Percentiles rank a stretch among this genome's conserved stretches.
phyloP scores from a whole-genome alignment of 495 filamentous ascomycete genomes.

The Aspergillus ellipticus region DNA sequence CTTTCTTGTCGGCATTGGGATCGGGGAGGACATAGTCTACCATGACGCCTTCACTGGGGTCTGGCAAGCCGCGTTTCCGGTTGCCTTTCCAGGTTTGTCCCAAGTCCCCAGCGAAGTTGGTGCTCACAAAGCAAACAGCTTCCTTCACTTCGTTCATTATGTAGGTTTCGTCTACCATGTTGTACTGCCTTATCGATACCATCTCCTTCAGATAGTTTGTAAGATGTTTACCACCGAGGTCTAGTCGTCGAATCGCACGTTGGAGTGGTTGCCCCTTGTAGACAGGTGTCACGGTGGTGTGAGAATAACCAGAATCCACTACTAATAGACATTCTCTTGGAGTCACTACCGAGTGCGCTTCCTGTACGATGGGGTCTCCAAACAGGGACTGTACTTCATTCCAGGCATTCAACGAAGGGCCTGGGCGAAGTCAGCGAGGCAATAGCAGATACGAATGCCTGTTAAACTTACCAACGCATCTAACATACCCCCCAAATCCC shows the following conservation, averaged over 20 bases:
- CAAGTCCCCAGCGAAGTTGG: constrained; percentile 73
- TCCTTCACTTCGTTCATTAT: constrained; percentile 97
- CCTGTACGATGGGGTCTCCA: constrained; percentile 36
- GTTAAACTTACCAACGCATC: constrained; percentile 52
- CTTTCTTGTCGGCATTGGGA: constrained; percentile 71
- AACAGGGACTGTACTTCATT: constrained; percentile 69
- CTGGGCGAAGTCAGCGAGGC: constrained; percentile 30
- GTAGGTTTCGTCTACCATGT: constrained; percentile 88
- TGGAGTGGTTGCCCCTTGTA: constrained; percentile 78
- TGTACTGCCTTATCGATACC: constrained; percentile 84
- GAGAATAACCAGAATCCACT: constrained; percentile 88
- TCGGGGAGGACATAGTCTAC: constrained; percentile 93
- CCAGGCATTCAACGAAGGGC: constrained; percentile 76
- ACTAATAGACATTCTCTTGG: constrained; percentile 82
- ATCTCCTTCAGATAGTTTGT: constrained; percentile 94
- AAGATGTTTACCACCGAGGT: constrained; percentile 86
- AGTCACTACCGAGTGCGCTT: constrained; percentile 25
- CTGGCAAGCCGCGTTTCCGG: constrained; percentile 38
- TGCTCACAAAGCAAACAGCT: constrained; percentile 75
- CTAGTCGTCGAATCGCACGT: constrained; percentile 76
- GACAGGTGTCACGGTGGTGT: constrained; percentile 87
- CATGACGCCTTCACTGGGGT: constrained; percentile 63
- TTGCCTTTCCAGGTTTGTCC: constrained; percentile 83
- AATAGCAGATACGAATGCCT: neutral
- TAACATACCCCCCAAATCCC: constrained; percentile 83